These are phyloP conservation scores for Pulicaria dysenterica DNA, from an alignment of 129 eudicot species.

Conservation along the genomic window DNA sequence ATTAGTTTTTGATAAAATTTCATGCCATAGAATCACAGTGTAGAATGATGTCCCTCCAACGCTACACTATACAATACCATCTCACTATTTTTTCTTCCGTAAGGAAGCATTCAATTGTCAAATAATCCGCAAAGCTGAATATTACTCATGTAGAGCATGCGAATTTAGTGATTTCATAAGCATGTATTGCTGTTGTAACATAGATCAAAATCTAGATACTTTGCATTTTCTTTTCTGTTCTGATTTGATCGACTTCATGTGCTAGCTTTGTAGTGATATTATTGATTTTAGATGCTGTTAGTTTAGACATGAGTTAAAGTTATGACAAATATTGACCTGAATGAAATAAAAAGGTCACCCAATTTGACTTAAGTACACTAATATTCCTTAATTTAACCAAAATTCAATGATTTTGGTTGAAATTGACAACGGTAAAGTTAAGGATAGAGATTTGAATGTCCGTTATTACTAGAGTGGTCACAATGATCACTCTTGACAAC, in stretches of 20 bases:
- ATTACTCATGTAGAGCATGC: constrained; percentile 8
- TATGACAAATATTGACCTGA: no score
- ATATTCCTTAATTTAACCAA: no score
- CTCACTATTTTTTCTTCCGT: constrained; percentile 16
- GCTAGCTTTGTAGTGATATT: not conserved
- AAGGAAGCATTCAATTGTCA: constrained; percentile 19
- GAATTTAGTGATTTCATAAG: constrained; percentile 11
- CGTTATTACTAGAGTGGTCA: no score
- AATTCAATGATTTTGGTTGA: no score
- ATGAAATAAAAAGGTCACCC: no score
- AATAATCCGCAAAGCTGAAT: not conserved
- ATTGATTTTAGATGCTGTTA: no score
- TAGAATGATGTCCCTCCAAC: not conserved
- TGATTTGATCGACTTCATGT: not conserved
- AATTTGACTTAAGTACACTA: no score
- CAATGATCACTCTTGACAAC: no score
- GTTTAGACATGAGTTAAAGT: no score
- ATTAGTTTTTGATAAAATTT: constrained; percentile 27
- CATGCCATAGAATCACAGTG: not conserved
- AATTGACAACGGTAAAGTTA: no score
- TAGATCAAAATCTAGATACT: not conserved
- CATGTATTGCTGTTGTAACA: constrained; percentile 1
- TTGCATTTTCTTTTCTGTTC: not conserved
- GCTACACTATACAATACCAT: not conserved
- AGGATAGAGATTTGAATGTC: no score